phyloP scores from a whole-genome alignment of 345 rosid species.

The Pistacia vera region DNA sequence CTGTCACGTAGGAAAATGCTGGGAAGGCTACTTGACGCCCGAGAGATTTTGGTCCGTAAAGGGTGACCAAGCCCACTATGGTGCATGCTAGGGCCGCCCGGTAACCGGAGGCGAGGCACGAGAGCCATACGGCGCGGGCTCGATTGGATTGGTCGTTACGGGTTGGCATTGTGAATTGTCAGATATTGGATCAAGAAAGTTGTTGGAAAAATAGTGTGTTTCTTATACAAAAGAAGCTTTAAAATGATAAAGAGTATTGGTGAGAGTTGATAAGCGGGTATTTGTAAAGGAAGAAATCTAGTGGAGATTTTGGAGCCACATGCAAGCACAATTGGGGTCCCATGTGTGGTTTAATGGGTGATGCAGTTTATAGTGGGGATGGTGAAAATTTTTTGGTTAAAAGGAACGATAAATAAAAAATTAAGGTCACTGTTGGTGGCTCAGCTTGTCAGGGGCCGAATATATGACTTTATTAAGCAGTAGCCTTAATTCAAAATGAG shows the following conservation, averaged over 20 bases:
- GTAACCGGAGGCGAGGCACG: slow-evolving; percentile 67
- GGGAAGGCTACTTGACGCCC: slow-evolving; percentile 58
- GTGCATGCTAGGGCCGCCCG: slow-evolving; percentile 80
- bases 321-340: slow-evolving; percentile 7
- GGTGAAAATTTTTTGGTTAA: background rate
- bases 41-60: slow-evolving; percentile 64
- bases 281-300: background rate
- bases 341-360: slow-evolving; percentile 5
- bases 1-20: slow-evolving; percentile 77
- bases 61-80: slow-evolving; percentile 62
- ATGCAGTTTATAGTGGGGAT: background rate
- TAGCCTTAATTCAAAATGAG: background rate
- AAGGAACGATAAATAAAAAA: too few relatives aligned
- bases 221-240: background rate
- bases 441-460: slow-evolving; percentile 12
- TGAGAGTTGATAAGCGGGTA: slow-evolving; percentile 2
- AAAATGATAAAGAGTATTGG: background rate
- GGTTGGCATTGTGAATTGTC: slow-evolving; percentile 18
- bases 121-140: slow-evolving; percentile 58
- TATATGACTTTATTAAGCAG: background rate
- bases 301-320: slow-evolving; percentile 13
- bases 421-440: background rate
- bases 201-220: background rate
- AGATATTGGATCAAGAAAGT: background rate
- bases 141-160: slow-evolving; percentile 21